These are phyloP conservation scores for Xylariaceae sp. DNA, from an alignment of 2,329 filamentous ascomycete species.

Conservation along the genomic window DNA sequence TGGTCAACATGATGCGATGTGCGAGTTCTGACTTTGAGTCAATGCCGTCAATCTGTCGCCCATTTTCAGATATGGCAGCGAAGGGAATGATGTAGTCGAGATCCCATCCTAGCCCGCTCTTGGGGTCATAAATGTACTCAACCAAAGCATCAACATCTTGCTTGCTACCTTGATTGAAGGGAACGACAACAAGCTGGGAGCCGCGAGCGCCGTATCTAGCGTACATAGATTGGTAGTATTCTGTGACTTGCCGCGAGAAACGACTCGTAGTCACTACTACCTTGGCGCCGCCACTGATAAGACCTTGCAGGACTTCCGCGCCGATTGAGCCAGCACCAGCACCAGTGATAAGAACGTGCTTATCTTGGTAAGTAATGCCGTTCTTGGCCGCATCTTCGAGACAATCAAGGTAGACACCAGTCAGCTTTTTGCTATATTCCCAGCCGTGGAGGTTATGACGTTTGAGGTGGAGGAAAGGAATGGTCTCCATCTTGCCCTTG, in stretches of 20 bases:
- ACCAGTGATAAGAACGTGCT: slow-evolving; percentile 97
- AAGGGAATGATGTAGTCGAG: slow-evolving; percentile 95
- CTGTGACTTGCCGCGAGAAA: slow-evolving; percentile 94
- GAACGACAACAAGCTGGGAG: slow-evolving; percentile 94
- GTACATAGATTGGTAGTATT: slow-evolving; percentile 99
- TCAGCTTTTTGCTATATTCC: slow-evolving; percentile 99
- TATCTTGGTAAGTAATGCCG: slow-evolving; percentile 88
- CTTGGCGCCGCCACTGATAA: slow-evolving; percentile 95
- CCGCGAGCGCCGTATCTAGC: slow-evolving; percentile 88
- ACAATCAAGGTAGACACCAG: slow-evolving; percentile 85
- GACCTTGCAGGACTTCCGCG: slow-evolving; percentile 90
- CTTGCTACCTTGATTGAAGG: slow-evolving; percentile 98
- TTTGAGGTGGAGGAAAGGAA: slow-evolving; percentile 96
- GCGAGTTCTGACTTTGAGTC: slow-evolving; percentile 97
- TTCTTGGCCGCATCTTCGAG: slow-evolving; percentile 82
- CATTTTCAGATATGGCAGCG: slow-evolving; percentile 95
- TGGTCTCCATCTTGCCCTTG: slow-evolving; percentile 94
- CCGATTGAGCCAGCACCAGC: slow-evolving; percentile 97
- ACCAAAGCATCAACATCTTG: slow-evolving; percentile 93
- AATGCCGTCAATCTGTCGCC: slow-evolving; percentile 92
- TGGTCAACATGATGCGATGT: slow-evolving; percentile 98
- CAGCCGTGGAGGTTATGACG: slow-evolving; percentile 89
- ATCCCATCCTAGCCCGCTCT: slow-evolving; percentile 97
- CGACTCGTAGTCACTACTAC: slow-evolving; percentile 95
- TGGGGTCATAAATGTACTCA: slow-evolving; percentile 93